phyloP scores from a whole-genome alignment of 768 basidiomycete genomes.

The Phanerochaete sordida region DNA sequence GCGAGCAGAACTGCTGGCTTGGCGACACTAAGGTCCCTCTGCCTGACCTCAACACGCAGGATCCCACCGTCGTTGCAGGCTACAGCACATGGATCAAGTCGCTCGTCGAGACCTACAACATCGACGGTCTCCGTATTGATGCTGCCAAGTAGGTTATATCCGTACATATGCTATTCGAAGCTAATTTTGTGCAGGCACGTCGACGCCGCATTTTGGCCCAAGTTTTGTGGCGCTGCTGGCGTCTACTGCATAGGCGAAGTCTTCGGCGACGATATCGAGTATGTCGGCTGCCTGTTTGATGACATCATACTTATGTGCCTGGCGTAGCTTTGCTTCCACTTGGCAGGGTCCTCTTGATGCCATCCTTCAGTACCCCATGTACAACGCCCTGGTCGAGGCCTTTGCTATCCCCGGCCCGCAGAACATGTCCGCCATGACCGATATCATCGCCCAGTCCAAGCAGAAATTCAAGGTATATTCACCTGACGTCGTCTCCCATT shows the following conservation, averaged over 20 bases:
- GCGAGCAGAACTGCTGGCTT: slow-evolving; percentile 78
- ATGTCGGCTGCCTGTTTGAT: slow-evolving; percentile 16
- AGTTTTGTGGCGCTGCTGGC: slow-evolving; percentile 68
- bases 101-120: slow-evolving; percentile 65
- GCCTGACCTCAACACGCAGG: slow-evolving; percentile 76
- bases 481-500: background rate
- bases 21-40: slow-evolving; percentile 73
- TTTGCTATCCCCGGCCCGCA: slow-evolving; percentile 68
- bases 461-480: slow-evolving; percentile 41
- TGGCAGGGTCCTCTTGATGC: slow-evolving; percentile 71
- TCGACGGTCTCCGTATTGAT: slow-evolving; percentile 89
- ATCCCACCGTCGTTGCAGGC: slow-evolving; percentile 54
- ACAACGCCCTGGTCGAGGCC: slow-evolving; percentile 56
- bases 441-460: slow-evolving; percentile 51
- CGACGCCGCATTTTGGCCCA: slow-evolving; percentile 70
- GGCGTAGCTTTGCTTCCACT: slow-evolving; percentile 44
- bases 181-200: slow-evolving; percentile 50
- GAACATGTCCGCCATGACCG: slow-evolving; percentile 56
- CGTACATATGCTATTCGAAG: slow-evolving; percentile 2
- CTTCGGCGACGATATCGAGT: slow-evolving; percentile 52
- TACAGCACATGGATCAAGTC: slow-evolving; percentile 69
- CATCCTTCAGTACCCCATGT: slow-evolving; percentile 70
- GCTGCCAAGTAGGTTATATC: slow-evolving; percentile 36
- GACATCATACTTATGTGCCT: slow-evolving; percentile 15
- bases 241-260: slow-evolving; percentile 90